phyloP scores from a whole-genome alignment of 2,329 filamentous ascomycete genomes.

The Aaosphaeria pasadenensis region DNA sequence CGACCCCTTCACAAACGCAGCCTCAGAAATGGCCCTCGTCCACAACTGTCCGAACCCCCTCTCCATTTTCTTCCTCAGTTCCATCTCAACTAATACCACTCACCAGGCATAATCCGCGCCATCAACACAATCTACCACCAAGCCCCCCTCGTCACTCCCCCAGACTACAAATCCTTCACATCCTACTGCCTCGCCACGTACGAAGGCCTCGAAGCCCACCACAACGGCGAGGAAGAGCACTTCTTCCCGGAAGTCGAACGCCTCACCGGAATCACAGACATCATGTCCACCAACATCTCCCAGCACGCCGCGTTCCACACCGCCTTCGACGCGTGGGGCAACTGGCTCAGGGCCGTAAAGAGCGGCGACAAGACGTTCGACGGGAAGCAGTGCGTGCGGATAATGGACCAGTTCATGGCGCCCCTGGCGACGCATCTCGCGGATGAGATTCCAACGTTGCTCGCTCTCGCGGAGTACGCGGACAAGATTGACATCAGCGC shows the following conservation, averaged over 20 bases:
- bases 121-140: constrained; percentile 64
- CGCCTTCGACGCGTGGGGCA: constrained; percentile 52
- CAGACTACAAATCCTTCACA: constrained; percentile 57
- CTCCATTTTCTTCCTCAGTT: no score
- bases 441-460: constrained; percentile 22
- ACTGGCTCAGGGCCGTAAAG: constrained; percentile 47
- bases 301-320: constrained; percentile 56
- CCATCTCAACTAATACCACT: background rate
- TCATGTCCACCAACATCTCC: constrained; percentile 53
- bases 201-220: constrained; percentile 59
- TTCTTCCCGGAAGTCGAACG: constrained; percentile 57
- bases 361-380: constrained; percentile 11
- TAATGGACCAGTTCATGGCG: constrained; percentile 27
- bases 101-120: constrained; percentile 52
- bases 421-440: constrained; percentile 20
- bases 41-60: constrained; percentile 49
- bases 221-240: constrained; percentile 58
- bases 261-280: constrained; percentile 48
- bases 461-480: constrained; percentile 17
- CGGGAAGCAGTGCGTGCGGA: constrained; percentile 12
- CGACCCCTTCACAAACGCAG: constrained; percentile 58
- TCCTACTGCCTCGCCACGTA: constrained; percentile 58
- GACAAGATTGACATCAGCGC: constrained; percentile 16
- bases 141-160: constrained; percentile 49
- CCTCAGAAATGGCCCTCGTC: constrained; percentile 60